Base-by-base conservation (phyloP, 2,329 filamentous ascomycete genomes). In the Orbilia javanica region DNA sequence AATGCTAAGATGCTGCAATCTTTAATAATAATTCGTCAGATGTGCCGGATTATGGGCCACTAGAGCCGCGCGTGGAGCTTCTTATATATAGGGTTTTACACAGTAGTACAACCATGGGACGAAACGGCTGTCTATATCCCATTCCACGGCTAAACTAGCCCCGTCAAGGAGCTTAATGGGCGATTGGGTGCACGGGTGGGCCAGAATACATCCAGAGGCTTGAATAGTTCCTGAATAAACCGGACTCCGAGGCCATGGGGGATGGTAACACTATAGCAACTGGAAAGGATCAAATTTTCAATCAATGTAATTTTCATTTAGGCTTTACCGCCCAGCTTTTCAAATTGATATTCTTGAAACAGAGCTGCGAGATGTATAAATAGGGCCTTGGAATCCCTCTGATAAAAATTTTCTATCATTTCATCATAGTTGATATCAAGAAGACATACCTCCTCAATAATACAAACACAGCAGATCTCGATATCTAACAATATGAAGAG, bases 101-200 rank as follows among this genome's bases (percentile, higher is more conserved):
- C n/a, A n/a, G n/a, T n/a, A n/a, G n/a, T 67, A 66, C 27, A 66
- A 71, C 73, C 73, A 77, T 77, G 73, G 73, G 66, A 77, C 52
- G 60, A 66, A 60, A 77, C 73, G 73, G 73, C 50, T 77, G 39
- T 36, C 39, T 60, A 60, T 42, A 60, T 39, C n/a, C 34, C 42
- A n/a, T 71, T 67, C 73, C 73, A 77, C 73, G 73, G 73, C 66
- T 66, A 70, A 77, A 77, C 66, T 77, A 52, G 29, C 42, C 66
- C 73, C 73, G 73, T 71, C 66, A 29, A 50, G 18, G 42, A 39
- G 36, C 8, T 39, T 39, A 15, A 39, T 31, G 20, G 13, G 52
- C 27, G 4, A 39, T 42, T 42, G 53, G 46, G n/a, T n/a, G n/a
- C n/a, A n/a, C n/a, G n/a, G 39, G 20, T n/a, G 27, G 34, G 60